Percentiles rank a stretch among this genome's conserved stretches.
phyloP scores from a whole-genome alignment of 805 yeast species.

The Cyberlindnera subsufficiens region DNA sequence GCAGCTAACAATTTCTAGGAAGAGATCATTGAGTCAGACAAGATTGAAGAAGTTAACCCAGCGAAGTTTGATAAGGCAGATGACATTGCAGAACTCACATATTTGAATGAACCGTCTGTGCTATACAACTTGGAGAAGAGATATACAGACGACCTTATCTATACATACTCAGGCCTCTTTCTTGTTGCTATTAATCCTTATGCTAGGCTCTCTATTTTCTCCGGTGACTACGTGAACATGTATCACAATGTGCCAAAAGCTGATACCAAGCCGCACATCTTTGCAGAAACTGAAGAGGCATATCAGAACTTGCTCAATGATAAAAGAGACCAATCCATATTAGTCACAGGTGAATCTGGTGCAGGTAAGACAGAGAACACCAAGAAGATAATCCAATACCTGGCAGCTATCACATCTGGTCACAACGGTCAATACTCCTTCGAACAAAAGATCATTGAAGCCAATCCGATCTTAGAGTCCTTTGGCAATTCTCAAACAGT shows the following conservation, averaged over 20 bases:
- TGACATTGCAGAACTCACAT: slow-evolving; percentile 94
- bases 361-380: slow-evolving; percentile 99
- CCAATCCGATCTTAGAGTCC: slow-evolving; percentile 92
- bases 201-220: slow-evolving; percentile 66
- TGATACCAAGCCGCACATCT: slow-evolving; percentile 77
- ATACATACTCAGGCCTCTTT: slow-evolving; percentile 93
- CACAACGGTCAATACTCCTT: slow-evolving; percentile 34
- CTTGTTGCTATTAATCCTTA: slow-evolving; percentile 96
- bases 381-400: slow-evolving; percentile 86
- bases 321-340: slow-evolving; percentile 75
- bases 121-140: slow-evolving; percentile 74
- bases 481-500: slow-evolving; percentile 97
- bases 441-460: slow-evolving; percentile 82
- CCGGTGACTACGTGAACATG: slow-evolving; percentile 44
- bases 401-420: slow-evolving; percentile 64
- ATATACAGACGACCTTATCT: slow-evolving; percentile 71
- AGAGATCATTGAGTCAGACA: slow-evolving; percentile 35
- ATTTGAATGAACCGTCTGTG: slow-evolving; percentile 93
- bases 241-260: slow-evolving; percentile 46
- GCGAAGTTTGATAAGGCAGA: slow-evolving; percentile 82
- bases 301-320: slow-evolving; percentile 67
- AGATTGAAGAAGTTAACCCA: slow-evolving; percentile 74
- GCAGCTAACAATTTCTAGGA: slow-evolving; percentile 13
- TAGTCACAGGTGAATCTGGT: slow-evolving; percentile 98
- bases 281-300: slow-evolving; percentile 84